A percentile compares a stretch with the other conserved stretches of the same genome.
phyloP scores from a whole-genome alignment of 2,329 filamentous ascomycete genomes.

The Acrocalymma vagum region DNA sequence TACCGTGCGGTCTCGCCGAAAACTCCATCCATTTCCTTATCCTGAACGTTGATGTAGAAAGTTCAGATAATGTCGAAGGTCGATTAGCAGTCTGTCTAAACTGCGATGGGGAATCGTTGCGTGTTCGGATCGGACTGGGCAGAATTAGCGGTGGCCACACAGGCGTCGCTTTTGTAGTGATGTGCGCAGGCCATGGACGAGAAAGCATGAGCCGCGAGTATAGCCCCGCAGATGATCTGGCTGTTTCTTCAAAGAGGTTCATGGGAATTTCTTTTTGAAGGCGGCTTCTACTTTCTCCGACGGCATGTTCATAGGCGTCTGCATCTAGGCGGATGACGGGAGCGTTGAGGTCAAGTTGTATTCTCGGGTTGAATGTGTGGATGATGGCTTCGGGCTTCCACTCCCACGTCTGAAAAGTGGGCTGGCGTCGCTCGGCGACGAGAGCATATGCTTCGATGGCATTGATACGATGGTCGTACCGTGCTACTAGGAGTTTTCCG shows the following conservation, averaged over 20 bases:
- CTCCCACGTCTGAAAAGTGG: constrained; percentile 70
- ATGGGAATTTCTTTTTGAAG: constrained; percentile 63
- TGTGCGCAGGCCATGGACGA: constrained; percentile 56
- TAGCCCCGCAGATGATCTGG: constrained; percentile 49
- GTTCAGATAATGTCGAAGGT: constrained; percentile 63
- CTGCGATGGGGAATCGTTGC: constrained; percentile 57
- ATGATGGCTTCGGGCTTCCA: constrained; percentile 72
- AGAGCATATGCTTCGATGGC: constrained; percentile 84
- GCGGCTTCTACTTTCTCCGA: constrained; percentile 38
- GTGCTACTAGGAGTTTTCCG: constrained; percentile 78
- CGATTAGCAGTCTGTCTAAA: constrained; percentile 56
- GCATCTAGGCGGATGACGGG: constrained; percentile 64
- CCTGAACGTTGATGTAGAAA: constrained; percentile 76
- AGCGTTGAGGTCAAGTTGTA: constrained; percentile 77
- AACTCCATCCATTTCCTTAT: constrained; percentile 81
- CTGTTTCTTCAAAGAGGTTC: constrained; percentile 40
- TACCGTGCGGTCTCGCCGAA: constrained; percentile 36
- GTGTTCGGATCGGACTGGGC: constrained; percentile 68
- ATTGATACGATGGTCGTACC: constrained; percentile 76
- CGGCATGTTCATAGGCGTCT: constrained; percentile 31
- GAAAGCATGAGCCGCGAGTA: constrained; percentile 76
- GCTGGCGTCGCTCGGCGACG: constrained; percentile 68
- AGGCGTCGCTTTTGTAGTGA: constrained; percentile 44
- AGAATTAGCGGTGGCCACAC: constrained; percentile 81
- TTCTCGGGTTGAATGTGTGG: constrained; percentile 74